A percentile compares a stretch with the other conserved stretches of the same genome.
These are phyloP conservation scores for Ogataea methanolica DNA, from an alignment of 805 yeast genomes.

Conservation along the genomic window DNA sequence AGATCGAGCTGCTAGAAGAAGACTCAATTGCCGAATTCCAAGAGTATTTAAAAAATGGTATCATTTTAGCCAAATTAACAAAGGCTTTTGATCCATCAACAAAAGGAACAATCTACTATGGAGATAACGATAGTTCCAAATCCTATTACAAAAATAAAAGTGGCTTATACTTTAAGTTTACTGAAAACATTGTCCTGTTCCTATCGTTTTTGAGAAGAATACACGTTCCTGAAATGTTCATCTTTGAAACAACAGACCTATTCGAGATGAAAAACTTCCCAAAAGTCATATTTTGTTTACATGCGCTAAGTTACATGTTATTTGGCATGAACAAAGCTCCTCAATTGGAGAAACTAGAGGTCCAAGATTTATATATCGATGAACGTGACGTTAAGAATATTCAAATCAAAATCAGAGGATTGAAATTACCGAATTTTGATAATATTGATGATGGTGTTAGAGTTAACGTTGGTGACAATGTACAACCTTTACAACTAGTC, in stretches of 20 bases:
- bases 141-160: conserved; percentile 26
- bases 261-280: conserved; percentile 91
- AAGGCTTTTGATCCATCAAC: conserved; percentile 64
- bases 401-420: conserved; percentile 62
- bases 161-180: conserved; percentile 74
- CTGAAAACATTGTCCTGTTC: conserved; percentile 87
- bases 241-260: conserved; percentile 87
- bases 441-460: conserved; percentile 32
- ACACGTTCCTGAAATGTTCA: conserved; percentile 80
- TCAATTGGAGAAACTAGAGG: conserved; percentile 56
- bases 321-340: conserved; percentile 56
- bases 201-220: conserved; percentile 64
- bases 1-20: conserved; percentile 22
- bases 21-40: conserved; percentile 46
- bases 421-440: conserved; percentile 74
- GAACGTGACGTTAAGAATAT: conserved; percentile 67
- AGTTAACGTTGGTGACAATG: conserved; percentile 27
- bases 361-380: conserved; percentile 49
- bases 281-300: conserved; percentile 88
- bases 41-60: conserved; percentile 77
- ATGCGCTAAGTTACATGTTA: conserved; percentile 77
- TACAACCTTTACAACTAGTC: conserved; percentile 15
- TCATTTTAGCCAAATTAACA: conserved; percentile 74
- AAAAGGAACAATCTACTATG: conserved; percentile 51
- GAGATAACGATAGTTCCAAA: conserved; percentile 27